Evolutionary conservation across 441 rosid species (phyloP).

Genomic region (Heliophila coronopifolia): DNA sequence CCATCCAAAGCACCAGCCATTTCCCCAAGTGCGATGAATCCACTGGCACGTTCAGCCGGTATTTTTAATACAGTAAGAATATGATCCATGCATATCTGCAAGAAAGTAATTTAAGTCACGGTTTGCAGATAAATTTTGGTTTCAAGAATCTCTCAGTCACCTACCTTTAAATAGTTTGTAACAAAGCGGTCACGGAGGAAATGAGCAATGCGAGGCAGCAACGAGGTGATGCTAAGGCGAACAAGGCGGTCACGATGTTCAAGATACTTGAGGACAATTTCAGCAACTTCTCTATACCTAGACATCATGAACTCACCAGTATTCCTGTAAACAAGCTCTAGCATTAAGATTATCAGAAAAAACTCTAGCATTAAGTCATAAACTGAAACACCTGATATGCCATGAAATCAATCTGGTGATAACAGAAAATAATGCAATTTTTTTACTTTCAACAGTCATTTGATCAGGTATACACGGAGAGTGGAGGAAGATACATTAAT

Average conservation of each 20-base stretch:
- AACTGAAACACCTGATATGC: slow-evolving; percentile 14
- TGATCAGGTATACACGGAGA: slow-evolving; percentile 13
- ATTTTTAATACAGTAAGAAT: slow-evolving; percentile 79
- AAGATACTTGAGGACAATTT: slow-evolving; percentile 88
- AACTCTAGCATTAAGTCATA: slow-evolving; percentile 20
- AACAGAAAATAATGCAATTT: slow-evolving; percentile 2
- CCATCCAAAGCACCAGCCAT: slow-evolving; percentile 99
- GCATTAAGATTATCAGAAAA: no score
- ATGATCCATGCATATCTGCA: slow-evolving; percentile 97
- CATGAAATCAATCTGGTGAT: slow-evolving; percentile 10
- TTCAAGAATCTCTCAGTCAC: slow-evolving; percentile 26
- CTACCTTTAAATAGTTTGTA: slow-evolving; percentile 82
- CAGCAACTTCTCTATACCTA: slow-evolving; percentile 98
- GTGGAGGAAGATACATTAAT: slow-evolving; percentile 5
- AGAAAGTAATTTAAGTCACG: slow-evolving; percentile 18
- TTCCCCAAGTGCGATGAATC: slow-evolving; percentile 98
- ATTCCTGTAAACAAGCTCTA: slow-evolving; percentile 58
- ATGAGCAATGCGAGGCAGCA: slow-evolving; percentile 99
- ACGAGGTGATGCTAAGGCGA: slow-evolving; percentile 97
- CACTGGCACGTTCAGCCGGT: slow-evolving; percentile 98
- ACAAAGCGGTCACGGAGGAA: slow-evolving; percentile 98
- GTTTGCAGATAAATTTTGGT: slow-evolving; percentile 11
- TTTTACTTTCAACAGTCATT: slow-evolving; percentile 2
- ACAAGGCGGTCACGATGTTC: slow-evolving; percentile 96
- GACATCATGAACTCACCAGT: slow-evolving; percentile 99